phyloP scores from a whole-genome alignment of 2,329 filamentous ascomycete species.

The Talaromyces sp. region DNA sequence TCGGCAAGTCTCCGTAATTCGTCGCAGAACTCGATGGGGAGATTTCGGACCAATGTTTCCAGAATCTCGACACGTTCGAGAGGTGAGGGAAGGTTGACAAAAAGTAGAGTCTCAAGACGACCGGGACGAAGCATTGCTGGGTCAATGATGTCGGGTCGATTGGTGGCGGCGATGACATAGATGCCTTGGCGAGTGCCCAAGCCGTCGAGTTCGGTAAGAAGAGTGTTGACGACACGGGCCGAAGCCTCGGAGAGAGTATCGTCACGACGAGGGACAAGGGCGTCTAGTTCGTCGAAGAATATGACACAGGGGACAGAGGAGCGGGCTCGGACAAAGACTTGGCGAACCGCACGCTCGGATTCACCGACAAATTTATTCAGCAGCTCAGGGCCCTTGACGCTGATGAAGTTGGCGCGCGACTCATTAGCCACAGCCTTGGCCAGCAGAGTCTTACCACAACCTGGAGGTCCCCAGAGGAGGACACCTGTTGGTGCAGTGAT shows the following conservation, averaged over 20 bases:
- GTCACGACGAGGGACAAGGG: constrained; percentile 82
- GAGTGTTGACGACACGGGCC: constrained; percentile 87
- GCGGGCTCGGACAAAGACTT: constrained; percentile 86
- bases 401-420: constrained; percentile 96
- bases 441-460: constrained; percentile 93
- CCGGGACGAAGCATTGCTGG: constrained; percentile 91
- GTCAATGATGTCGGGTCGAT: constrained; percentile 95
- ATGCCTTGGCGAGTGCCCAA: constrained; percentile 76
- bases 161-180: constrained; percentile 93
- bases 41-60: constrained; percentile 61
- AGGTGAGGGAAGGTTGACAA: constrained; percentile 80
- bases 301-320: constrained; percentile 89
- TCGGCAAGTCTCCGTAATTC: constrained; percentile 67
- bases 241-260: constrained; percentile 78
- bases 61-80: constrained; percentile 86
- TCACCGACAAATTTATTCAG: constrained; percentile 98
- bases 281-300: constrained; percentile 98
- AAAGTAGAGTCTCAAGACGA: constrained; percentile 83
- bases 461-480: constrained; percentile 92
- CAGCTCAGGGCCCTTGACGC: constrained; percentile 92
- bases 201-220: constrained; percentile 92
- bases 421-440: constrained; percentile 96
- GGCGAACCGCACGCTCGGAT: constrained; percentile 87
- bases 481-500: constrained; percentile 83
- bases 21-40: constrained; percentile 55